These are phyloP conservation scores for Voacanga thouarsii DNA, from an alignment of 257 asterid genomes.

Conservation along the genomic window DNA sequence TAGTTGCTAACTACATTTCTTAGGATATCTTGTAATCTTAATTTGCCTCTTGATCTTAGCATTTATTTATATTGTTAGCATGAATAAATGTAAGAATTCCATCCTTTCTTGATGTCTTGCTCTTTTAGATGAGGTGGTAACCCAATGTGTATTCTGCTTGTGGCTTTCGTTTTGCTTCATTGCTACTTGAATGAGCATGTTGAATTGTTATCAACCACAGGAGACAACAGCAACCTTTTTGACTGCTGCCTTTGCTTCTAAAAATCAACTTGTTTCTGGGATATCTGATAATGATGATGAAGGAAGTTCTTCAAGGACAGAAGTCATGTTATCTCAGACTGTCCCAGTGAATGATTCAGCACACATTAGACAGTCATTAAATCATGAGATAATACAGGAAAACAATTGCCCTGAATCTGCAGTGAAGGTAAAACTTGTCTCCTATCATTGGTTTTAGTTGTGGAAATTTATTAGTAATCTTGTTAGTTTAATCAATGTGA, in stretches of 20 bases:
- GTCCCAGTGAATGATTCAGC: constrained; percentile 23
- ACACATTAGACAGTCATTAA: constrained; percentile 31
- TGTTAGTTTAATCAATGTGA: constrained; percentile 7
- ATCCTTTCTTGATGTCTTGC: not conserved
- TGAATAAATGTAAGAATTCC: not conserved
- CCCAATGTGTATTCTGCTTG: not conserved
- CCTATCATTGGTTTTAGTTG: constrained; percentile 4
- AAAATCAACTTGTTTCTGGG: constrained; percentile 39
- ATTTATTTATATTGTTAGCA: not conserved
- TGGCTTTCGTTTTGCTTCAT: not conserved
- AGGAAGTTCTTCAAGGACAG: constrained; percentile 39
- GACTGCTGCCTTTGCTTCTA: constrained; percentile 74
- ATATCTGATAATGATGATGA: constrained; percentile 44
- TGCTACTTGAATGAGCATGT: not conserved
- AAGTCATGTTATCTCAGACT: constrained; percentile 30
- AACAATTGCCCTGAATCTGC: constrained; percentile 31
- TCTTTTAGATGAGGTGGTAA: not conserved
- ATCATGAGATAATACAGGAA: constrained; percentile 37
- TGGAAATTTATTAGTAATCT: constrained; percentile 5
- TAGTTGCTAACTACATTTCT: not conserved
- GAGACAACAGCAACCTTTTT: constrained; percentile 79
- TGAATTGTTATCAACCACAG: constrained; percentile 28
- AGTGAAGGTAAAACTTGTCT: constrained; percentile 38
- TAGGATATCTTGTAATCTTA: not conserved
- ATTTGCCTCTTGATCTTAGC: not conserved